These are phyloP conservation scores for Chenopodium formosanum DNA, from an alignment of 148 eudicot genomes.

Conservation along the genomic window DNA sequence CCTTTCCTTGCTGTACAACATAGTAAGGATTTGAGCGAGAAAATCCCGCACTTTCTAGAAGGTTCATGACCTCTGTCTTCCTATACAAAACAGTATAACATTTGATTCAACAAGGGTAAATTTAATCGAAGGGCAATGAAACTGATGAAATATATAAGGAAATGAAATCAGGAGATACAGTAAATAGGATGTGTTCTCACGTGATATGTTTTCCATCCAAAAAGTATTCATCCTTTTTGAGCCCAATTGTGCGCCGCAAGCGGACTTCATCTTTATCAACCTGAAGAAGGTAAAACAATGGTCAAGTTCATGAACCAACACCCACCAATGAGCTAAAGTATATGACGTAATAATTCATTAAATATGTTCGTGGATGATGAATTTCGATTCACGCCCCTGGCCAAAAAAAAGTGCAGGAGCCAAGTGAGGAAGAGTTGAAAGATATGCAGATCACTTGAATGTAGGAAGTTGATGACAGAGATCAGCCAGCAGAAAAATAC, in stretches of 20 bases:
- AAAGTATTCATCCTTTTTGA: constrained; percentile 92
- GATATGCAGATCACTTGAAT: not conserved
- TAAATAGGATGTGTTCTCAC: constrained; percentile 43
- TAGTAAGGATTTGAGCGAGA: constrained; percentile 99
- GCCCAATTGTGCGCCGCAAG: constrained; percentile 86
- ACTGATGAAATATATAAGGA: not conserved
- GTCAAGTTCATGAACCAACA: not conserved
- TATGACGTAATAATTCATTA: not conserved
- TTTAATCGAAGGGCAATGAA: not conserved
- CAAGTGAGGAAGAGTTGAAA: not conserved
- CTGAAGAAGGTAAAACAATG: constrained; percentile 34
- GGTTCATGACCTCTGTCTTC: constrained; percentile 96
- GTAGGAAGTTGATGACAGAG: not conserved
- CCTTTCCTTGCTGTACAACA: constrained; percentile 99
- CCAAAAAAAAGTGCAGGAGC: not conserved
- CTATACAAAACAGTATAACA: constrained; percentile 40
- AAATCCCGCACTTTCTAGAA: constrained; percentile 97
- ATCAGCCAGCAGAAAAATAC: not conserved
- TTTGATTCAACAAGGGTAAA: constrained; percentile 7
- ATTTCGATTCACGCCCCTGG: not conserved
- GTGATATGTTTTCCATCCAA: constrained; percentile 98
- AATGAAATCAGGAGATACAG: not conserved
- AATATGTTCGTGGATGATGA: not conserved
- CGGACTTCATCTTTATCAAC: constrained; percentile 97
- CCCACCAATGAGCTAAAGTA: not conserved